Percentiles rank a stretch among this genome's conserved stretches.
Conservation (phyloP, 169 alveolate species). For the Sarcocystis neurona region DNA sequence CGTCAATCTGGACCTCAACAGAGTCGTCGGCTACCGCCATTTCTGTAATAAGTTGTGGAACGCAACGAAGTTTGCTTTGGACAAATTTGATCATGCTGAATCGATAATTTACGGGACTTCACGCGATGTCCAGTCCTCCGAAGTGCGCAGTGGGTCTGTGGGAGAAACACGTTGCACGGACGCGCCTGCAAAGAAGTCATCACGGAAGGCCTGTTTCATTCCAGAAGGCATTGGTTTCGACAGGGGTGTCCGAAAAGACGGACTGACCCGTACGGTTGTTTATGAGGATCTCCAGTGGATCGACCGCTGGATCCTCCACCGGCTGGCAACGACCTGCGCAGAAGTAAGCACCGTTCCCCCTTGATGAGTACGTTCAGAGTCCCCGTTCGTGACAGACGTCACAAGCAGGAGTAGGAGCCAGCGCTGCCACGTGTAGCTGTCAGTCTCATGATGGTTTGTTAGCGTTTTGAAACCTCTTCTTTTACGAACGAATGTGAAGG, state of each 20-base stretch:
- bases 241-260: not conserved
- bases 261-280: not conserved
- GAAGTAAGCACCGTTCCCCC: constrained; percentile 1
- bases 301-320: constrained; percentile 94
- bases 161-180: too few species aligned
- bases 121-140: too few species aligned
- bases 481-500: too few species aligned
- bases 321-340: constrained; percentile 78
- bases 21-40: constrained; percentile 96
- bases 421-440: not conserved
- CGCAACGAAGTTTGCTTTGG: constrained; percentile 90
- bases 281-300: constrained; percentile 79
- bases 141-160: too few species aligned
- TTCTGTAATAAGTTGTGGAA: constrained; percentile 99
- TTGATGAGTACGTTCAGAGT: too few species aligned
- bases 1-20: constrained; percentile 94
- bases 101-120: too few species aligned
- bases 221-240: not conserved
- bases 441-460: not conserved
- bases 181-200: too few species aligned
- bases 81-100: constrained; percentile 12
- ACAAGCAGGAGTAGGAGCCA: not conserved
- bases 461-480: not conserved
- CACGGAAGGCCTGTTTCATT: too few species aligned
- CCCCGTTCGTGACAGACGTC: constrained; percentile 45